Evolutionary conservation across 2,329 filamentous ascomycete species (phyloP).

Genomic region (Cladorrhinum sp.): DNA sequence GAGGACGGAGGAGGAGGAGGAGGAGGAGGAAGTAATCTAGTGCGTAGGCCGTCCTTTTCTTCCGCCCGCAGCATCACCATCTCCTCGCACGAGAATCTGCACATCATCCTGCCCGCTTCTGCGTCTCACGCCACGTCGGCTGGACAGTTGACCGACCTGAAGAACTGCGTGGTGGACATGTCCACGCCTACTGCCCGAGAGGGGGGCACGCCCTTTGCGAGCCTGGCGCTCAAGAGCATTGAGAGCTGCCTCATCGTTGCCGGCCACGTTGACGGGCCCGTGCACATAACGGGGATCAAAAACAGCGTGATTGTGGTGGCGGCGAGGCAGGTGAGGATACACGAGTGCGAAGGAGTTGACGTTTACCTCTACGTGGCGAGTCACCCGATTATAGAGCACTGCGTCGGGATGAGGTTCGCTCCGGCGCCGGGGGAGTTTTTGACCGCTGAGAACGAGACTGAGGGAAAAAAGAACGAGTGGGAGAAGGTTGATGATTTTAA

Average conservation of each 20-base stretch:
- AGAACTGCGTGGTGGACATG: conserved; percentile 75
- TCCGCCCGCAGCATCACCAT: conserved; percentile 61
- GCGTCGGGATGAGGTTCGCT: conserved; percentile 72
- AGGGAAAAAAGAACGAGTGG: conserved; percentile 64
- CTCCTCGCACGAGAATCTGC: conserved; percentile 61
- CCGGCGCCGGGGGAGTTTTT: conserved; percentile 61
- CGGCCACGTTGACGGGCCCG: conserved; percentile 73
- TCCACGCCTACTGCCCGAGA: conserved; percentile 57
- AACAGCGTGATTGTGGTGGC: conserved; percentile 74
- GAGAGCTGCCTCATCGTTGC: conserved; percentile 69
- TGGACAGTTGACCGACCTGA: conserved; percentile 67
- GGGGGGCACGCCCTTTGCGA: conserved; percentile 63
- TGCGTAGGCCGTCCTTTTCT: conserved; percentile 63
- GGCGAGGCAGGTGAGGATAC: conserved; percentile 88
- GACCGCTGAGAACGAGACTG: conserved; percentile 29
- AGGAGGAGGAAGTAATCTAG: conserved; percentile 20
- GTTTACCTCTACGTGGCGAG: conserved; percentile 80
- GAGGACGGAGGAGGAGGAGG: conserved; percentile 26
- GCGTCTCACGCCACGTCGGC: conserved; percentile 69
- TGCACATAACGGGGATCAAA: conserved; percentile 74
- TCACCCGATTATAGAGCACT: conserved; percentile 92
- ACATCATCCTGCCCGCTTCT: conserved; percentile 73
- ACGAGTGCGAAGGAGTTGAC: conserved; percentile 76
- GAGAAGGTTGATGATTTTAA: conserved; percentile 95
- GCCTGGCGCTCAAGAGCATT: conserved; percentile 65